Percentiles rank a stretch among this genome's conserved stretches.
Conservation (phyloP, 176 grass and related monocot genomes). For the Triticum turgidum region DNA sequence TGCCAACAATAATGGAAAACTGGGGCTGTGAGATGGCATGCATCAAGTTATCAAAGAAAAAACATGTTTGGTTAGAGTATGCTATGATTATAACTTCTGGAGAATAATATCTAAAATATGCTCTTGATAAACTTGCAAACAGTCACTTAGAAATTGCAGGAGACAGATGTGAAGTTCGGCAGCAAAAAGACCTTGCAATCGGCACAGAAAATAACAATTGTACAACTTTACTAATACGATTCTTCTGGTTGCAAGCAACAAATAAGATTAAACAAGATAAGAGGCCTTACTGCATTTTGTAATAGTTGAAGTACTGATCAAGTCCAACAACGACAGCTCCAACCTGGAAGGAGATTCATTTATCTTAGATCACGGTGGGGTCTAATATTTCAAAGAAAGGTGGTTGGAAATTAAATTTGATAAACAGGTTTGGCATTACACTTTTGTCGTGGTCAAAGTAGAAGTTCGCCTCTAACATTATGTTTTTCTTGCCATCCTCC, state of each 20-base stretch:
- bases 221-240: not conserved
- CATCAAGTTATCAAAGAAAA: constrained; percentile 15
- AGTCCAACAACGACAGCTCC: constrained; percentile 92
- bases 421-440: constrained; percentile 52
- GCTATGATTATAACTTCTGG: not conserved
- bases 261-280: constrained; percentile 36
- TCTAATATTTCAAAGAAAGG: not conserved
- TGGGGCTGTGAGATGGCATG: not conserved
- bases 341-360: constrained; percentile 64
- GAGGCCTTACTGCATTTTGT: constrained; percentile 81
- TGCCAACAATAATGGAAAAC: constrained; percentile 7
- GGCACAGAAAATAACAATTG: not conserved
- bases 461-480: constrained; percentile 68
- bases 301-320: constrained; percentile 96
- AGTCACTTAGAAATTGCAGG: not conserved
- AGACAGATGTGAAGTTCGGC: not conserved
- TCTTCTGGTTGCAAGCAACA: constrained; percentile 16
- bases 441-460: constrained; percentile 86
- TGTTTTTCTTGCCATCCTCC: constrained; percentile 84
- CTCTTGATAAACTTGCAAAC: not conserved
- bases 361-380: not conserved
- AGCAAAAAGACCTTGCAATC: not conserved
- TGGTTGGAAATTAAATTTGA: constrained; percentile 10
- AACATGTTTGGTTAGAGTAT: constrained; percentile 14
- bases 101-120: not conserved